Evolutionary conservation across 768 basidiomycete species (phyloP).

Genomic region (Termitomyces eurrhizus): DNA sequence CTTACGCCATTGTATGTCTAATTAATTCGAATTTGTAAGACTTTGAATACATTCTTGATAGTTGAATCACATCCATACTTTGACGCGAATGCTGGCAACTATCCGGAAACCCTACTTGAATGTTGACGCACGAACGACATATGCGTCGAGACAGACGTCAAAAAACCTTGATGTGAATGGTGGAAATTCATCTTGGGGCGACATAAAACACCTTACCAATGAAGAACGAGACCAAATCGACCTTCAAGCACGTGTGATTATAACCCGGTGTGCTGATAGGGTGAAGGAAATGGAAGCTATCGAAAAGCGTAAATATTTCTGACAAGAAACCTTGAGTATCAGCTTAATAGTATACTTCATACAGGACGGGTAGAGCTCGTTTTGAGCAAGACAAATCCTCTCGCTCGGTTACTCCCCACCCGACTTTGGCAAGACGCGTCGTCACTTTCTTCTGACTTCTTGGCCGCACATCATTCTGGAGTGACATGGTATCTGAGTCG

Average conservation of each 20-base stretch:
- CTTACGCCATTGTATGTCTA: constrained; percentile 59
- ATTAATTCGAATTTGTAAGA: background rate
- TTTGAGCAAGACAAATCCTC: constrained; percentile 58
- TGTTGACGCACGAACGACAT: constrained; percentile 56
- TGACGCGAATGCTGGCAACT: constrained; percentile 66
- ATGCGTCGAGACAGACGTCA: constrained; percentile 46
- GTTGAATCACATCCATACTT: constrained; percentile 70
- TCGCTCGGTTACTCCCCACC: constrained; percentile 68
- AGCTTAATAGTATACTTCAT: constrained; percentile 11
- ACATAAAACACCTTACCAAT: constrained; percentile 72
- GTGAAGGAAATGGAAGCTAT: constrained; percentile 84
- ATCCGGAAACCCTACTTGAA: constrained; percentile 89
- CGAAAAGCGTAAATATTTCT: constrained; percentile 67
- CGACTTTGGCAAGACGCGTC: constrained; percentile 59
- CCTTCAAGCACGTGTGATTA: constrained; percentile 81
- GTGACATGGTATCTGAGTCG: constrained; percentile 90
- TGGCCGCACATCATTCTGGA: constrained; percentile 90
- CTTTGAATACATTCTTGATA: constrained; percentile 22
- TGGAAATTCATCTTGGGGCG: constrained; percentile 50
- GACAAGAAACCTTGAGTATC: constrained; percentile 11
- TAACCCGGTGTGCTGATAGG: constrained; percentile 81
- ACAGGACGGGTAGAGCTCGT: constrained; percentile 66
- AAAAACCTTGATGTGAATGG: constrained; percentile 53
- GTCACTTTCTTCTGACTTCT: constrained; percentile 56
- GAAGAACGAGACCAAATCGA: constrained; percentile 96